phyloP scores from a whole-genome alignment of 2,329 filamentous ascomycete genomes.

The Penicillium sp. region DNA sequence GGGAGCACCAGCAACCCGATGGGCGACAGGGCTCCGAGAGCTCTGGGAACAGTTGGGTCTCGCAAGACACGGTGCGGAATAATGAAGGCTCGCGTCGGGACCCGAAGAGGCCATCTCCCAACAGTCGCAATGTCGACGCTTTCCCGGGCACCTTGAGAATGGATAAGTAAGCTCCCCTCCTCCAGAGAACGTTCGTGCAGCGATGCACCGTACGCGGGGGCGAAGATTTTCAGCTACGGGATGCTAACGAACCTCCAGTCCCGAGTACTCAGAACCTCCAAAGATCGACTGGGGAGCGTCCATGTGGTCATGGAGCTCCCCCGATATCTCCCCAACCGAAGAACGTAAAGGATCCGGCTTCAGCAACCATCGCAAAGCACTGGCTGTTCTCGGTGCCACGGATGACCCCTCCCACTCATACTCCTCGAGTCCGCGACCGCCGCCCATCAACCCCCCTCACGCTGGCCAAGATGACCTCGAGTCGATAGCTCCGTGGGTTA shows the following conservation, averaged over 20 bases:
- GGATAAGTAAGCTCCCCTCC: slow-evolving; percentile 33
- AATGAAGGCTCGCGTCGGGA: slow-evolving; percentile 21
- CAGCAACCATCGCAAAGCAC: slow-evolving; percentile 35
- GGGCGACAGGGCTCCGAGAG: slow-evolving; percentile 42
- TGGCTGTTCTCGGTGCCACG: slow-evolving; percentile 31
- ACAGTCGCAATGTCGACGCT: slow-evolving; percentile 29
- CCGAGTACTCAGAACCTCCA: slow-evolving; percentile 23
- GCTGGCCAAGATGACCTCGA: slow-evolving; percentile 21
- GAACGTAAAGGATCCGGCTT: slow-evolving; percentile 35
- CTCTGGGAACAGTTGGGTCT: slow-evolving; percentile 40
- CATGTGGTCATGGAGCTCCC: slow-evolving; percentile 36
- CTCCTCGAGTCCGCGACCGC: slow-evolving; percentile 22
- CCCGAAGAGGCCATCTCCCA: slow-evolving; percentile 22
- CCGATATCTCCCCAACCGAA: slow-evolving; percentile 40
- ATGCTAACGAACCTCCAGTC: too few species aligned
- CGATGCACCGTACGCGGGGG: neutral
- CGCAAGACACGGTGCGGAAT: slow-evolving; percentile 41
- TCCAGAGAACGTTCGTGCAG: neutral
- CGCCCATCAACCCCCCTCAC: slow-evolving; percentile 22
- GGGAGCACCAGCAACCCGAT: slow-evolving; percentile 33
- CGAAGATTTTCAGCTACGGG: neutral
- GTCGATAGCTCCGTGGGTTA: slow-evolving; percentile 33
- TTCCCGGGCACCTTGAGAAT: slow-evolving; percentile 26
- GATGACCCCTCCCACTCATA: slow-evolving; percentile 26
- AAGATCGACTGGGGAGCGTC: slow-evolving; percentile 31